Evolutionary conservation across 1,139 yeast species (phyloP), one percentile per base, ranked within the genome.

Genomic region (Taphrina sp.): DNA sequence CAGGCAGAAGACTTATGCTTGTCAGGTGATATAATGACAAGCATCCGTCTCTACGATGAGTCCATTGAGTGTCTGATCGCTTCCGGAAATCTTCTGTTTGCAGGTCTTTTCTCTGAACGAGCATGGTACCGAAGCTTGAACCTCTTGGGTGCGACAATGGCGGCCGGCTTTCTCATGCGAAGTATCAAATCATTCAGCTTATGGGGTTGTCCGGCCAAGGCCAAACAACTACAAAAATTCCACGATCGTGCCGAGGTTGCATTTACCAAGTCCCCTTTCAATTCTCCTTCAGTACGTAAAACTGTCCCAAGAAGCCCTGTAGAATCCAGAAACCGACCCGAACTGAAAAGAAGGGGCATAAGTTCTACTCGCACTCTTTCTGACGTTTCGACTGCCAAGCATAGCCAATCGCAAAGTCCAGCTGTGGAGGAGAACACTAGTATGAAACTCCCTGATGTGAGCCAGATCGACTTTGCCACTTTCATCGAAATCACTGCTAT

Each of bases 391-490:
- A n/a, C n/a, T n/a, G n/a, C n/a, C n/a, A n/a, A n/a, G n/a, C n/a
- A n/a, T n/a, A n/a, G n/a, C n/a, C n/a, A n/a, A n/a, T n/a, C n/a
- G n/a, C n/a, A n/a, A n/a, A n/a, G n/a, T n/a, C n/a, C n/a, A n/a
- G n/a, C n/a, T n/a, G n/a, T n/a, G n/a, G n/a, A n/a, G n/a, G n/a
- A n/a, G n/a, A n/a, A n/a, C n/a, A n/a, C n/a, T n/a, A n/a, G n/a
- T n/a, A n/a, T n/a, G n/a, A n/a, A n/a, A n/a, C n/a, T n/a, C n/a
- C n/a, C n/a, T n/a, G n/a, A 38, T 3, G 43, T 38, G 8, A 29
- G 29, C n/a, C 43, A 22, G 20, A 38, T 38, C 34, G 45, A 41
- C 2, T 34, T 41, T 8, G 24, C 45, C 14, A 41, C 45, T n/a
- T 17, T 41, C 17, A 29, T 41, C 2, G 20, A 41, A n/a, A 34